Evolutionary conservation across 2,329 filamentous ascomycete species (phyloP).

Genomic region (Macrophomina tecta): DNA sequence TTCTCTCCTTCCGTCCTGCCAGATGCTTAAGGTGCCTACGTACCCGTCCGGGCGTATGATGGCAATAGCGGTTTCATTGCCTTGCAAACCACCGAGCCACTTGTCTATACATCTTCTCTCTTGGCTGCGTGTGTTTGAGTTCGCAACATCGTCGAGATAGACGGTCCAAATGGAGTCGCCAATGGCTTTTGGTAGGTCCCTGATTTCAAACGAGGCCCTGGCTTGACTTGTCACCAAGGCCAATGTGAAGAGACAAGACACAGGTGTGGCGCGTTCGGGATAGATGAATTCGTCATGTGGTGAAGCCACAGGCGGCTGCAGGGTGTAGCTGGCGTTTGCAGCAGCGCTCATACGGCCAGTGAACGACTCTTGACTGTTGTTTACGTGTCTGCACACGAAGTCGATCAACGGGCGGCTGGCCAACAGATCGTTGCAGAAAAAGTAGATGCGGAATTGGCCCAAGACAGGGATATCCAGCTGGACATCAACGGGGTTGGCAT

Average conservation of each 20-base stretch:
- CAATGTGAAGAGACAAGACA: constrained; percentile 73
- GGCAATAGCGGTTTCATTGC: constrained; percentile 66
- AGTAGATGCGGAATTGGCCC: constrained; percentile 77
- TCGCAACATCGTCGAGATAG: constrained; percentile 66
- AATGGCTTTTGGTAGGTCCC: constrained; percentile 66
- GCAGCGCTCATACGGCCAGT: constrained; percentile 65
- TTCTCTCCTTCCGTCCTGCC: constrained; percentile 38
- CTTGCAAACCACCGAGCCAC: constrained; percentile 67
- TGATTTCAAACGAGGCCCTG: constrained; percentile 69
- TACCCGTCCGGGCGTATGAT: constrained; percentile 78
- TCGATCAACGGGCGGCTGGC: constrained; percentile 64
- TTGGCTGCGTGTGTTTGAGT: no score
- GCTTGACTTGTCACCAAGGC: constrained; percentile 66
- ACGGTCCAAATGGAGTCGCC: constrained; percentile 73
- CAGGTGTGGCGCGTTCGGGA: constrained; percentile 70
- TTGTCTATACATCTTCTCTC: constrained; percentile 65
- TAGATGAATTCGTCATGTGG: constrained; percentile 70
- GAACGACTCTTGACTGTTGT: constrained; percentile 56
- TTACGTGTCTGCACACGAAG: constrained; percentile 62
- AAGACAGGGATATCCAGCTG: constrained; percentile 80
- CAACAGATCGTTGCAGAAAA: constrained; percentile 67
- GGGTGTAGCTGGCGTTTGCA: constrained; percentile 66
- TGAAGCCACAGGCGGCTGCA: constrained; percentile 62
- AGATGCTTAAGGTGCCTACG: constrained; percentile 65
- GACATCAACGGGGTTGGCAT: constrained; percentile 77